A percentile compares a stretch with the other conserved stretches of the same genome.
These are phyloP conservation scores for Globisporangium cystogenes DNA, from an alignment of 352 stramenopile species.

Conservation along the genomic window DNA sequence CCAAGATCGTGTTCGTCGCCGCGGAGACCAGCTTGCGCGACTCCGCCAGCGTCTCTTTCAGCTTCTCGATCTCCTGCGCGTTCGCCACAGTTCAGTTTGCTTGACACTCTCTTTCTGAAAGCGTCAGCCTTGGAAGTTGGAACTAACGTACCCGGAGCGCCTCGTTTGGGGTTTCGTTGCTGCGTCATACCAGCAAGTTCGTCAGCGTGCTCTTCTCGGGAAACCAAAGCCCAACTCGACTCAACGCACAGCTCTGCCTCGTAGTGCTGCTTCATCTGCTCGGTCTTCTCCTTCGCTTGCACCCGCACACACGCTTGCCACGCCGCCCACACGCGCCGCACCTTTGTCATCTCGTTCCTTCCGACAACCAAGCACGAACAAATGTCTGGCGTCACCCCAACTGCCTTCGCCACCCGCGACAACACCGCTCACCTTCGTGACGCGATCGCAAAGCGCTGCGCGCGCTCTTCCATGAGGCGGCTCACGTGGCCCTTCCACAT, in stretches of 20 bases:
- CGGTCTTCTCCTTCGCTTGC: conserved; percentile 41
- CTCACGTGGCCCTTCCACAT: conserved; percentile 55
- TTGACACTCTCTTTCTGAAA: background rate
- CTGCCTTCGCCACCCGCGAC: background rate
- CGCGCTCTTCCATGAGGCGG: conserved; percentile 49
- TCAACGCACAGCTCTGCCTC: conserved; percentile 52
- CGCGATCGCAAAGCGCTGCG: conserved; percentile 54
- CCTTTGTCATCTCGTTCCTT: conserved; percentile 43
- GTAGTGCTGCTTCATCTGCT: conserved; percentile 43
- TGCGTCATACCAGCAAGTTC: conserved; percentile 6
- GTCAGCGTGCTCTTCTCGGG: background rate
- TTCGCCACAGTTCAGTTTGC: background rate
- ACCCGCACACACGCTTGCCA: conserved; percentile 57
- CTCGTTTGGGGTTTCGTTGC: conserved; percentile 39
- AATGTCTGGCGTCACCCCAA: background rate
- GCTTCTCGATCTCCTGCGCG: conserved; percentile 45
- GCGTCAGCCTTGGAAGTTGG: too few relatives aligned
- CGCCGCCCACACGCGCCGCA: conserved; percentile 33
- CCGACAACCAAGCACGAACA: background rate
- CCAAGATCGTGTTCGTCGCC: conserved; percentile 53
- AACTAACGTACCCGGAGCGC: conserved; percentile 20
- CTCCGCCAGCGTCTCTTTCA: conserved; percentile 51
- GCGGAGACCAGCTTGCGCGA: conserved; percentile 49
- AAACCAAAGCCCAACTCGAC: too few relatives aligned
- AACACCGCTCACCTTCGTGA: conserved; percentile 24